Conservation (phyloP, 148 eudicot genomes). For the Bassia scoparia region DNA sequence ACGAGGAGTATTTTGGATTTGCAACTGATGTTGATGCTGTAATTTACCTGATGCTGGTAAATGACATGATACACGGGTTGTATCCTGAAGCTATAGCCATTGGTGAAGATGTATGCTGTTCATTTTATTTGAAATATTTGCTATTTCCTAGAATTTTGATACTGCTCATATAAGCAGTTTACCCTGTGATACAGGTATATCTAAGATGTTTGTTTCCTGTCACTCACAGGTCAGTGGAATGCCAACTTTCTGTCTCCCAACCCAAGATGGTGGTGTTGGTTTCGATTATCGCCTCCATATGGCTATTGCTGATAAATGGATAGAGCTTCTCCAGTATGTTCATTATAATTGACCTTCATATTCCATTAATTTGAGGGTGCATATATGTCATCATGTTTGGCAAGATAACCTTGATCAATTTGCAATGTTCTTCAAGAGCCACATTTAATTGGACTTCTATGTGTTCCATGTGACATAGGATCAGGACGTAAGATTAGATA, state of each 20-base stretch:
- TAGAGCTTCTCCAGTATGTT: conserved; percentile 88
- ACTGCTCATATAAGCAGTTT: no score
- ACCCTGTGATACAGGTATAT: background rate
- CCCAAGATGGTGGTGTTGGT: conserved; percentile 93
- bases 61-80: conserved; percentile 91
- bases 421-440: background rate
- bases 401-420: background rate
- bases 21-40: conserved; percentile 96
- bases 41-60: conserved; percentile 91
- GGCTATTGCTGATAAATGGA: conserved; percentile 99
- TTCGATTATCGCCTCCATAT: conserved; percentile 96
- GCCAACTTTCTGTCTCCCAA: conserved; percentile 87
- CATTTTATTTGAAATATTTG: background rate
- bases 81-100: conserved; percentile 79
- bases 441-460: background rate
- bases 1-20: conserved; percentile 80
- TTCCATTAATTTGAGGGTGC: background rate
- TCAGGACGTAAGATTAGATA: background rate
- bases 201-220: background rate
- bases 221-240: conserved; percentile 92
- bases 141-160: background rate
- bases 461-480: background rate
- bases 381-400: background rate
- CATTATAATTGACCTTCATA: background rate
- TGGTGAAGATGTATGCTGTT: conserved; percentile 88